Percentiles rank a stretch among this genome's conserved stretches.
Evolutionary conservation across 2,329 filamentous ascomycete species (phyloP).

Genomic region (Curvularia sp.): DNA sequence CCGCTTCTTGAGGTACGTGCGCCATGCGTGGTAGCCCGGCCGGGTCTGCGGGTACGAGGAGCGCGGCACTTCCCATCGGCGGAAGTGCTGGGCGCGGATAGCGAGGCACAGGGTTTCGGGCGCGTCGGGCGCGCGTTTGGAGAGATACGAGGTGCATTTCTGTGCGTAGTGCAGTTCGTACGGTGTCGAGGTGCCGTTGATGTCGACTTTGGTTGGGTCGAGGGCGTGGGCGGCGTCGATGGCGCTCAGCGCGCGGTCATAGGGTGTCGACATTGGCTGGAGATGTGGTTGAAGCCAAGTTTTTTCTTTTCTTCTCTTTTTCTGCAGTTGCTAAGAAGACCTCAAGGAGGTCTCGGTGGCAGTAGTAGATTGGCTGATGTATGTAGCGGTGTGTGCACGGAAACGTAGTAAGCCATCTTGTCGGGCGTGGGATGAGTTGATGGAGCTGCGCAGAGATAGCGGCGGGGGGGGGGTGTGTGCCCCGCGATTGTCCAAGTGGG

Average conservation of each 20-base stretch:
- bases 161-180: conserved; percentile 85
- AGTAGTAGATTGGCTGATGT: too few relatives aligned
- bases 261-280: conserved; percentile 32
- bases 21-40: conserved; percentile 80
- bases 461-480: conserved; percentile 15
- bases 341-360: not conserved
- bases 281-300: not conserved
- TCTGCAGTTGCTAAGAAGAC: too few relatives aligned
- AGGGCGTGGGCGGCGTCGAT: conserved; percentile 77
- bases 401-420: conserved; percentile 22
- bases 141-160: conserved; percentile 79
- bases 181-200: conserved; percentile 59
- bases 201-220: conserved; percentile 67
- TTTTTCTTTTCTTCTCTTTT: not conserved
- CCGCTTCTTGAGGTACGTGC: conserved; percentile 74
- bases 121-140: conserved; percentile 65
- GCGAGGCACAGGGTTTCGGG: conserved; percentile 75
- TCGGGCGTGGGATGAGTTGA: conserved; percentile 18
- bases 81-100: conserved; percentile 84
- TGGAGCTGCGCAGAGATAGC: conserved; percentile 16
- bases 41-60: conserved; percentile 75
- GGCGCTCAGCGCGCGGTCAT: conserved; percentile 63
- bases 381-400: not conserved
- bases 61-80: conserved; percentile 83
- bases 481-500: conserved; percentile 27